Base-by-base conservation (phyloP, 1,284 basidiomycete species). In the Veloboletus limbatus region DNA sequence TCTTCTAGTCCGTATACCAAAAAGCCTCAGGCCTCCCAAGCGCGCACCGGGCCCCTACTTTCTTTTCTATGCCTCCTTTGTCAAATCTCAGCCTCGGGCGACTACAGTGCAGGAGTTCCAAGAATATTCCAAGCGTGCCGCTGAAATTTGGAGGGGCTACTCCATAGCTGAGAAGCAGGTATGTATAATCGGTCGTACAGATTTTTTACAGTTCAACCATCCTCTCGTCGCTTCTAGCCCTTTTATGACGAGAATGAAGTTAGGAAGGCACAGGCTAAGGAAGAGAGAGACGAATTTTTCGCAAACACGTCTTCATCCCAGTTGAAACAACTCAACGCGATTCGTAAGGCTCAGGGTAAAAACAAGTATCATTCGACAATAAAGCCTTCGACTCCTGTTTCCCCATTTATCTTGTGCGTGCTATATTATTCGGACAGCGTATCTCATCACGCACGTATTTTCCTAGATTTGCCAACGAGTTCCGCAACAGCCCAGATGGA, bases 121-220 rank as follows among this genome's bases (percentile, higher is more conserved):
- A 5, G 43, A 41, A 18, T 5, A 53, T 2, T 26, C 51, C 14
- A 67, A 43, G 43, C 43, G 52, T 14, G 62, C 65, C 4, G 46
- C 49, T 7, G 44, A 48, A 40, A 25, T 48, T 10, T 64, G 62
- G 62, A 56, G 24, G 6, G 47, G 43, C 8, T 52, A 63, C 26
- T 49, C 63, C 17, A 46, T 50, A 16, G 53, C 48, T 7, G 66
- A 64, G 36, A 64, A 64, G 30, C 62, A 64, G 42, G 62, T 65
- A 34, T 18, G 50, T 44, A 22, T 32, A 2, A 0, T 14, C 7
- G 36, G 10, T 26, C 3, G 1, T n/a, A 0, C 24, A 13, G 7
- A n/a, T 11, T 21, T 22, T 6, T 28, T 27, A 10, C 6, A 7
- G 30, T 16, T 13, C 21, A 30, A 45, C 16, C 16, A 6, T 11